Base-by-base conservation (phyloP, 495 filamentous ascomycete species). In the Neurospora cerealis region DNA sequence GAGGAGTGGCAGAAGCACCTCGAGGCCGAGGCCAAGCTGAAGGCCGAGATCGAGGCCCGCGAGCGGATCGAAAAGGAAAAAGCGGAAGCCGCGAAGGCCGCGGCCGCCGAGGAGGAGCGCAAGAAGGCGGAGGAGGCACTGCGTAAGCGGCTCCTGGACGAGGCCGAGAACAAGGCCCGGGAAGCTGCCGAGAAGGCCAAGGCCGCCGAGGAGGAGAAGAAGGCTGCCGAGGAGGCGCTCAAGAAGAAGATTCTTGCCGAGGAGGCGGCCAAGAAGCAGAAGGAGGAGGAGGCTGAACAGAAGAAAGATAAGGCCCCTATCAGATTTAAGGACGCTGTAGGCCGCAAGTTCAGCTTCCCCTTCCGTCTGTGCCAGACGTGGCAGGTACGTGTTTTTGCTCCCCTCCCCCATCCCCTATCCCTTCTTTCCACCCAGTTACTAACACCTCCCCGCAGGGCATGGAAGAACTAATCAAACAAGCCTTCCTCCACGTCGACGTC, bases 271-370 rank as follows among this genome's bases (percentile, higher is more conserved):
- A 62, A 62, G 54, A 82, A 83, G 69, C 80, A 79, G 48, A 87
- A 87, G 75, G 80, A 83, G n/a, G 88, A 88, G 71, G 87, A 86
- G 41, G 87, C 85, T 5, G 83, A 80, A 19, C 86, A 84, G 73
- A 84, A 87, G 74, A 87, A 87, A 71, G 85, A 84, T 48, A 84
- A 85, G 79, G 71, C 80, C 37, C 84, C 84, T n/a, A 87, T 96
- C 81, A 92, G 92, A 77, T 95, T 96, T 83, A 94, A 94, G 80
- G 93, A 96, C 79, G 93, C 93, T 19, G 89, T 96, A 36, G 92
- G 92, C 37, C 87, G 93, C 69, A 95, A 94, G 80, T 96, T 95
- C 78, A 93, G 88, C 81, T 95, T 96, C 75, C 93, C 93, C 4
- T 95, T 89, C 76, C 88, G 94, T 74, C 74, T 95, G 28, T 95